Conservation (phyloP, 2,329 filamentous ascomycete genomes). For the Onygena corvina region DNA sequence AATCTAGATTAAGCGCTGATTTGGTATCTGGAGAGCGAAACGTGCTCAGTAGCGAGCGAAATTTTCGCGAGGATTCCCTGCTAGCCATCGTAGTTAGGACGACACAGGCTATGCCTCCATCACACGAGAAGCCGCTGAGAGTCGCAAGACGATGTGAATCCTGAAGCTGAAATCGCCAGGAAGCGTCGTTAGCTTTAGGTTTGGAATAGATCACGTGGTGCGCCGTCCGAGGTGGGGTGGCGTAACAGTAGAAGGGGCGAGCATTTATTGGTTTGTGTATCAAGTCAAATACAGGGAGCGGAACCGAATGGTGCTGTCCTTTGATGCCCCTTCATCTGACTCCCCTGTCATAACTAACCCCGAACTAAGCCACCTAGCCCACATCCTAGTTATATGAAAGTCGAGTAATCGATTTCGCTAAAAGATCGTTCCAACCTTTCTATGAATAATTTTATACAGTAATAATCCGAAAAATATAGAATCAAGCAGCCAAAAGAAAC, state of each 20-base stretch:
- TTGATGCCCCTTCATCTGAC: no score
- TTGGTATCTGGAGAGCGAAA: neutral
- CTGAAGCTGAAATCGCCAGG: no score
- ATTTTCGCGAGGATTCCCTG: neutral
- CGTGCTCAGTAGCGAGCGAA: neutral
- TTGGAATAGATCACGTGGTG: no score
- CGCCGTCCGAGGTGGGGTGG: no score
- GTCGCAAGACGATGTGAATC: no score
- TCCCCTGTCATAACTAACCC: neutral
- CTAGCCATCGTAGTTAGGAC: no score
- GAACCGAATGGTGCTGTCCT: no score
- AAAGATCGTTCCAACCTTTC: neutral
- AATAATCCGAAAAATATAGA: neutral
- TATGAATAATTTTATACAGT: neutral
- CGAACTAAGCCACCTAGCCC: neutral
- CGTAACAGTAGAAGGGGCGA: no score
- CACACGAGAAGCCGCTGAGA: no score
- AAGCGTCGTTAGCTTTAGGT: neutral
- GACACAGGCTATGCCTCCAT: no score
- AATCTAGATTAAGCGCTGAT: neutral
- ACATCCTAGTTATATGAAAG: neutral
- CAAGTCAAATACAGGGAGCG: neutral
- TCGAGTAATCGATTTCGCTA: neutral
- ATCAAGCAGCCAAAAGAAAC: neutral
- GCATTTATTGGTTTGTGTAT: no score